phyloP scores from a whole-genome alignment of 805 yeast genomes.

The Lipomyces spencermartinsiae region DNA sequence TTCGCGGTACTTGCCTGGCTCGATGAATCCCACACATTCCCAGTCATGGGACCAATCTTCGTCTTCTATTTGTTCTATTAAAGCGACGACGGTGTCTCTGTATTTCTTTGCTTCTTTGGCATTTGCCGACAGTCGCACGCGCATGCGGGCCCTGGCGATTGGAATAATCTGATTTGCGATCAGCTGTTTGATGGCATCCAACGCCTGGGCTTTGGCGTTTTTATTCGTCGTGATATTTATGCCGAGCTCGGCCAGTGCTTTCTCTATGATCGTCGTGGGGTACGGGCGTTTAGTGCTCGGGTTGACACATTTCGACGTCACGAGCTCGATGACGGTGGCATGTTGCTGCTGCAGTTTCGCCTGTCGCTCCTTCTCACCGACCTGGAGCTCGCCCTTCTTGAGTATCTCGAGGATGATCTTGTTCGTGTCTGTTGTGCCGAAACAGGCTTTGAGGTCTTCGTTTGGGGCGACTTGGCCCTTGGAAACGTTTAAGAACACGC shows the following conservation, averaged over 20 bases:
- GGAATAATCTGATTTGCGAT: conserved; percentile 85
- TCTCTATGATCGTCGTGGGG: conserved; percentile 93
- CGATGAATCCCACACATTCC: conserved; percentile 73
- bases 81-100: conserved; percentile 51
- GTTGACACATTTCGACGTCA: conserved; percentile 89
- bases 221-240: conserved; percentile 77
- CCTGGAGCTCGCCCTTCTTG: conserved; percentile 90
- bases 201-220: conserved; percentile 84
- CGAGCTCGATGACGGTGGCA: conserved; percentile 80
- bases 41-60: conserved; percentile 52
- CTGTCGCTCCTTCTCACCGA: conserved; percentile 90
- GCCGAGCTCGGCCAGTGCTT: conserved; percentile 72
- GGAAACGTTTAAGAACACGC: conserved; percentile 88
- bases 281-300: conserved; percentile 89
- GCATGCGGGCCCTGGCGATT: conserved; percentile 93
- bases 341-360: conserved; percentile 73
- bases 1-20: conserved; percentile 81
- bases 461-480: conserved; percentile 92
- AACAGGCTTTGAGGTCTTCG: conserved; percentile 75
- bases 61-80: conserved; percentile 53
- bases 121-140: conserved; percentile 64
- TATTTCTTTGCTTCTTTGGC: conserved; percentile 59
- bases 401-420: conserved; percentile 80
- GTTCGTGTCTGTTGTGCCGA: conserved; percentile 78
- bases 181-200: conserved; percentile 84